phyloP scores from a whole-genome alignment of 2,329 filamentous ascomycete genomes.

The Cercospora nicotianae region DNA sequence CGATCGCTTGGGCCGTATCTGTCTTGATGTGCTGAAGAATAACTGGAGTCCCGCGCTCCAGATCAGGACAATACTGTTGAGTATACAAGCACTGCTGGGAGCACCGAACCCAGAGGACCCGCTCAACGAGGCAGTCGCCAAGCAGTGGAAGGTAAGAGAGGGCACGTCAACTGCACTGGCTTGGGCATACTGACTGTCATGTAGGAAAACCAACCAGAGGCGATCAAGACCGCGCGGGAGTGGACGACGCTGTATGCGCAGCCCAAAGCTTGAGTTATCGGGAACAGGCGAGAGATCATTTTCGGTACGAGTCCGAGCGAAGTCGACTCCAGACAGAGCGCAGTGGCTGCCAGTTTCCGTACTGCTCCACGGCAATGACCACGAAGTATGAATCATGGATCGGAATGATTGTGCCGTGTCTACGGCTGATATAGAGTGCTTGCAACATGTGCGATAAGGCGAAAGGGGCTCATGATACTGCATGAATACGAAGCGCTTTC shows the following conservation, averaged over 20 bases:
- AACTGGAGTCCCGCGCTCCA: constrained; percentile 99
- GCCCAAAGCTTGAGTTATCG: constrained; percentile 6
- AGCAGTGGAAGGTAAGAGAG: constrained; percentile 73
- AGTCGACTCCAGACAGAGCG: neutral
- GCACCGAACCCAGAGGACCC: constrained; percentile 98
- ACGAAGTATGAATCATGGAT: neutral
- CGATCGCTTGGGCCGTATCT: constrained; percentile 95
- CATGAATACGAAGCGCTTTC: neutral
- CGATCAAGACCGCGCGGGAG: constrained; percentile 86
- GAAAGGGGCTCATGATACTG: neutral
- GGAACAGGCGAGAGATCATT: neutral
- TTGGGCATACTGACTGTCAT: constrained; percentile 15
- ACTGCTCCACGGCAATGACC: neutral
- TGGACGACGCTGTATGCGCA: constrained; percentile 83
- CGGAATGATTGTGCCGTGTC: neutral
- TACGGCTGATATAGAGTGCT: neutral
- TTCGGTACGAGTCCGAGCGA: neutral
- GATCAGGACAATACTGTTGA: constrained; percentile 97
- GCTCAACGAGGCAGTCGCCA: constrained; percentile 95
- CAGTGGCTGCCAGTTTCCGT: neutral
- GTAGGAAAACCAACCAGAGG: constrained; percentile 79
- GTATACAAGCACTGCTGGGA: constrained; percentile 92
- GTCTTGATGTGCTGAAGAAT: constrained; percentile 94
- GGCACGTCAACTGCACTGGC: neutral
- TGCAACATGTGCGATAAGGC: neutral